A percentile compares a stretch with the other conserved stretches of the same genome.
Evolutionary conservation across 202 grass and related monocot genomes (phyloP).

Genomic region (Eragrostis tef): DNA sequence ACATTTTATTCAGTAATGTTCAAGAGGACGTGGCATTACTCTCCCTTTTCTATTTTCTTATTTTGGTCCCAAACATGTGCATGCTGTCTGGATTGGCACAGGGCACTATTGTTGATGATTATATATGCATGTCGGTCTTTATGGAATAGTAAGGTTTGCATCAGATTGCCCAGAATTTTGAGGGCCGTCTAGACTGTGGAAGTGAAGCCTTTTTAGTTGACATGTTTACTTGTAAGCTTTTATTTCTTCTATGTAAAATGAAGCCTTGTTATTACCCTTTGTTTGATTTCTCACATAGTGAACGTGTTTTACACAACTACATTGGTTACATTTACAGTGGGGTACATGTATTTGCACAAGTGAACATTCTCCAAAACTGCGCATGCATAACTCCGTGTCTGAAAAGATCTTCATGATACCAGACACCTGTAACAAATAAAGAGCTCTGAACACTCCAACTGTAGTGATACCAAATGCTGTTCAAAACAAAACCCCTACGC

Average conservation of each 20-base stretch:
- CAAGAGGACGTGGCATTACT: neutral
- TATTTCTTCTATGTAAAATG: neutral
- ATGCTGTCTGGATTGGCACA: neutral
- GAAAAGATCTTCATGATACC: neutral
- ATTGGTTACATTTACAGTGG: neutral
- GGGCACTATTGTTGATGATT: neutral
- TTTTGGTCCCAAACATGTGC: neutral
- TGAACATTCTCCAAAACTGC: neutral
- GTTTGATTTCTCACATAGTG: neutral
- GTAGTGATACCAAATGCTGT: neutral
- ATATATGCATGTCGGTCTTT: neutral
- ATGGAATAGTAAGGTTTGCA: neutral
- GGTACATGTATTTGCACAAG: neutral
- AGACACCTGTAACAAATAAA: neutral
- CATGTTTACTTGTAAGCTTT: neutral
- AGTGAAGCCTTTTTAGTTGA: neutral
- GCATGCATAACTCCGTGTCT: neutral
- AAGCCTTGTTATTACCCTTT: neutral
- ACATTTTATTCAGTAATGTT: constrained; percentile 1
- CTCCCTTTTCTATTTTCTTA: neutral
- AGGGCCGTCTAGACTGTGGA: neutral
- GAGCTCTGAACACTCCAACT: neutral
- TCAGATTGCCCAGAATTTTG: constrained; percentile 34
- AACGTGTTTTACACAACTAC: neutral
- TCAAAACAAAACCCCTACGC: neutral